Conservation (phyloP, 129 eudicot genomes). For the Tagetes erecta region DNA sequence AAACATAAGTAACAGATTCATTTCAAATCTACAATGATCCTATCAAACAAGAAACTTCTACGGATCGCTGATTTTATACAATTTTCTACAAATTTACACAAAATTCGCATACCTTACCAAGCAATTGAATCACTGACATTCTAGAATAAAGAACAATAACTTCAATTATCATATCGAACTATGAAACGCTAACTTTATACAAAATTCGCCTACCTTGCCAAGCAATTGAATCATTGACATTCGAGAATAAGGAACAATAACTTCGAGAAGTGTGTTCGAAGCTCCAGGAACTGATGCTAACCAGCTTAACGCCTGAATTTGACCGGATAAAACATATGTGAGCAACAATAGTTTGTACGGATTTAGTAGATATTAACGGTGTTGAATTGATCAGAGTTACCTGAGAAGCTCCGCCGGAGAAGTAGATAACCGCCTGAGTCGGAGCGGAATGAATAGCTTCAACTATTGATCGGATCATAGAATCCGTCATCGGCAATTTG, state of each 20-base stretch:
- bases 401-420: conserved; percentile 97
- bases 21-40: background rate
- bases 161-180: conserved; percentile 36
- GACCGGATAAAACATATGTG: background rate
- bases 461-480: conserved; percentile 51
- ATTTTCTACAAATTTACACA: background rate
- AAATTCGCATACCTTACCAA: conserved; percentile 61
- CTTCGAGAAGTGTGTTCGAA: conserved; percentile 86
- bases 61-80: background rate
- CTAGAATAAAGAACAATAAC: conserved; percentile 85
- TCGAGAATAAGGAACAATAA: conserved; percentile 83
- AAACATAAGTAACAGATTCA: background rate
- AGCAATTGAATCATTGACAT: conserved; percentile 88
- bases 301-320: conserved; percentile 71
- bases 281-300: conserved; percentile 92
- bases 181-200: background rate
- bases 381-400: conserved; percentile 27
- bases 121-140: conserved; percentile 83
- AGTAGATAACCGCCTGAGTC: conserved; percentile 78
- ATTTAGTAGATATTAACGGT: background rate
- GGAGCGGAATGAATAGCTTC: conserved; percentile 92
- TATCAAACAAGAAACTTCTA: background rate
- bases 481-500: conserved; percentile 48
- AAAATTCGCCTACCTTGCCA: conserved; percentile 57
- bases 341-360: conserved; percentile 2